These are phyloP conservation scores for Paecilomyces sp. DNA, from an alignment of 2,329 filamentous ascomycete genomes.

Conservation along the genomic window DNA sequence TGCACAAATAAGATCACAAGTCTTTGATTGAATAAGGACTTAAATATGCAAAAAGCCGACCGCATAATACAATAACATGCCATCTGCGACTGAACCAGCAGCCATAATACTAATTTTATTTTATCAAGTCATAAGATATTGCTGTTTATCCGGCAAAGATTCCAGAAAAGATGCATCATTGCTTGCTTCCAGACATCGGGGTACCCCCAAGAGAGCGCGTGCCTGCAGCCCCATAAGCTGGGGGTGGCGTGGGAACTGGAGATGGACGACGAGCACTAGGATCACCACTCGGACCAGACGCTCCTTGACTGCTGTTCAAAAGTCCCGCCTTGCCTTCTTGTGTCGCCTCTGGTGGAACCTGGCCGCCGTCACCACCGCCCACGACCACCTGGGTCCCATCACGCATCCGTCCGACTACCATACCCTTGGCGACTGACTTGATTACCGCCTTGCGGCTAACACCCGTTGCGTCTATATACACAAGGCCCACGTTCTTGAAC, in stretches of 20 bases:
- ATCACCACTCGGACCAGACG: conserved; percentile 11
- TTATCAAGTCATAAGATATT: neutral
- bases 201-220: conserved; percentile 27
- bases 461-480: conserved; percentile 94
- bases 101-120: neutral
- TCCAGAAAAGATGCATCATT: conserved; percentile 7
- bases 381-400: conserved; percentile 43
- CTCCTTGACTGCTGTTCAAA: neutral
- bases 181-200: conserved; percentile 24
- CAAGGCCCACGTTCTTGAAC: conserved; percentile 91
- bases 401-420: conserved; percentile 53
- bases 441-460: conserved; percentile 84
- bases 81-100: neutral
- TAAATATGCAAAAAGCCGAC: neutral
- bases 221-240: conserved; percentile 30
- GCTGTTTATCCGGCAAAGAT: neutral
- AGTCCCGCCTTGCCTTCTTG: conserved; percentile 3
- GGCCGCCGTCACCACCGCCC: conserved; percentile 39
- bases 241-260: conserved; percentile 31
- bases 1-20: neutral
- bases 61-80: neutral
- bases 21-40: neutral
- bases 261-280: conserved; percentile 21
- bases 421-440: conserved; percentile 93
- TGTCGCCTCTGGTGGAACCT: conserved; percentile 14